phyloP scores from a whole-genome alignment of 2,329 filamentous ascomycete genomes.

The Chrysoporthe deuterocubensis region DNA sequence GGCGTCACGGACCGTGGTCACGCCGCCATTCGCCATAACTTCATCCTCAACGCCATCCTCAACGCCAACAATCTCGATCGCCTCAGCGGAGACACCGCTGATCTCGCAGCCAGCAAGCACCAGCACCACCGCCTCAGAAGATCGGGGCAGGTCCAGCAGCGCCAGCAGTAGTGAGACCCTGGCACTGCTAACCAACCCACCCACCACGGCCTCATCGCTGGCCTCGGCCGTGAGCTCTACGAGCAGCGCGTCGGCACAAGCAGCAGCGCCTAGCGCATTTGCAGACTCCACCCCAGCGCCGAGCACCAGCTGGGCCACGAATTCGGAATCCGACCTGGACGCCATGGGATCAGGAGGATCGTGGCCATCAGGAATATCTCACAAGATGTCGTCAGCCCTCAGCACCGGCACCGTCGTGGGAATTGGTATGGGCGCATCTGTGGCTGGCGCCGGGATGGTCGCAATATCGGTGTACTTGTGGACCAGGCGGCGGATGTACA shows the following conservation, averaged over 20 bases:
- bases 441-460: slow-evolving; percentile 16
- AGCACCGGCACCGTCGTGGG: slow-evolving; percentile 16
- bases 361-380: not conserved
- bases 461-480: slow-evolving; percentile 18
- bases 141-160: not conserved
- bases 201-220: not conserved
- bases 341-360: not conserved
- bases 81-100: not conserved
- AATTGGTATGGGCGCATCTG: slow-evolving; percentile 13
- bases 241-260: not conserved
- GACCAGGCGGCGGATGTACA: slow-evolving; percentile 20
- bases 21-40: not conserved
- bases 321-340: not conserved
- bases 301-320: not conserved
- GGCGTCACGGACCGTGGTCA: not conserved
- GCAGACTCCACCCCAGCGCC: not conserved
- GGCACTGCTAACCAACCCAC: not conserved
- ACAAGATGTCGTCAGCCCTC: not conserved
- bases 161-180: slow-evolving; percentile 4
- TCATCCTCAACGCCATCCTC: slow-evolving; percentile 2
- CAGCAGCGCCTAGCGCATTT: not conserved
- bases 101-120: not conserved
- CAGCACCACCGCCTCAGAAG: not conserved
- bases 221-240: slow-evolving; percentile 1
- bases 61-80: not conserved